phyloP scores from a whole-genome alignment of 2,329 filamentous ascomycete species.

The Fusarium sp. region DNA sequence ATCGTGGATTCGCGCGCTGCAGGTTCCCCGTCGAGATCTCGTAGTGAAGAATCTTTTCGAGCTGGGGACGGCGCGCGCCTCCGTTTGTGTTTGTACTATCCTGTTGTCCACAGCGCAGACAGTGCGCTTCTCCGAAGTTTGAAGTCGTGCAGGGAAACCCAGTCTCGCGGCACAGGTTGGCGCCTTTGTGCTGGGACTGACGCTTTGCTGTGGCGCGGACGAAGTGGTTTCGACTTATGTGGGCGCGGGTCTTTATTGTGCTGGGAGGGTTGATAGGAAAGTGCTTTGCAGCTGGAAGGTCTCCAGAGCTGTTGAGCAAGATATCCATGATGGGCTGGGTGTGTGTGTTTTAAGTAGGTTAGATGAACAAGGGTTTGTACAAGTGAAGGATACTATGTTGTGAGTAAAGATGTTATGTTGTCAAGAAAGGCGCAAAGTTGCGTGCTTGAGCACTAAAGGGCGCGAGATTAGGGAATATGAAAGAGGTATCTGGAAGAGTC shows the following conservation, averaged over 20 bases:
- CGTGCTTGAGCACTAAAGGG: slow-evolving; percentile 38
- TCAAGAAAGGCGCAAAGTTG: slow-evolving; percentile 40
- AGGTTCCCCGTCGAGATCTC: slow-evolving; percentile 4
- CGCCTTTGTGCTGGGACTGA: slow-evolving; percentile 34
- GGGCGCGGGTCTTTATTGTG: slow-evolving; percentile 16
- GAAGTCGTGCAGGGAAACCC: slow-evolving; percentile 34
- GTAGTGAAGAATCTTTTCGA: slow-evolving; percentile 36
- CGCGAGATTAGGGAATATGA: slow-evolving; percentile 28
- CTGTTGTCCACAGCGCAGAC: slow-evolving; percentile 27
- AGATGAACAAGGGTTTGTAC: background rate
- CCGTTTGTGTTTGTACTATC: background rate
- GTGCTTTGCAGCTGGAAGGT: slow-evolving; percentile 37
- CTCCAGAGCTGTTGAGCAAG: slow-evolving; percentile 34
- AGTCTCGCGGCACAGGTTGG: slow-evolving; percentile 35
- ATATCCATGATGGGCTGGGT: slow-evolving; percentile 33
- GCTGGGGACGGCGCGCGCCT: slow-evolving; percentile 31
- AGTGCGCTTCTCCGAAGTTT: background rate
- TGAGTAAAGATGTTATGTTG: slow-evolving; percentile 29
- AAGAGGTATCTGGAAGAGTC: slow-evolving; percentile 36
- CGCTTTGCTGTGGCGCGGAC: slow-evolving; percentile 47
- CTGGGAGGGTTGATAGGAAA: slow-evolving; percentile 18
- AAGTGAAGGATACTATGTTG: slow-evolving; percentile 25
- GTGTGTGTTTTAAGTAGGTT: slow-evolving; percentile 6
- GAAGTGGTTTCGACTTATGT: slow-evolving; percentile 43
- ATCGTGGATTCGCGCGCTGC: slow-evolving; percentile 20